Evolutionary conservation across 257 asterid genomes (phyloP), one percentile per base, ranked within the genome.

Genomic region (Mitragyna speciosa): DNA sequence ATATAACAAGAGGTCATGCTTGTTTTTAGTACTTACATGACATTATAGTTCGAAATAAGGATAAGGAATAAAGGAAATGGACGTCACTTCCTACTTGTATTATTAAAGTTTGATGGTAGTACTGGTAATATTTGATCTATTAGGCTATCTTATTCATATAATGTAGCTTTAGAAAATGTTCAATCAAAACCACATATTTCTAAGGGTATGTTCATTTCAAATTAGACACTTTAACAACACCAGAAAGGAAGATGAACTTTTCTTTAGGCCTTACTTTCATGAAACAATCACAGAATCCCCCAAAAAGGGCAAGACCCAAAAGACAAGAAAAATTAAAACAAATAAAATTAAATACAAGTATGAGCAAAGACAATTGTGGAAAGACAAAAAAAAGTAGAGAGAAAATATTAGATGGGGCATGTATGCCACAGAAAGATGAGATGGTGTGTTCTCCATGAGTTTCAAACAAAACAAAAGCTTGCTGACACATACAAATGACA

Each of bases 361-460:
- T 75, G 47, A 70, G 78, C 79, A 73, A 54, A 56, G 77, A 76
- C 80, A 79, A 33, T 49, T 71, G 31, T 45, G 72, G 86, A 52
- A 87, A 81, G 78, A 71, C 67, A 15, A 30, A 45, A 7, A 26
- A 79, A 87, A 79, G 83, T 31, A 70, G 75, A 77, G 75, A 79
- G 47, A 36, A 70, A 79, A 45, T 68, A 71, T 82, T 80, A 28
- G 71, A 81, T 82, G 84, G 82, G 85, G 83, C 49, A 84, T 77
- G 83, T 80, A 78, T 84, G 86, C 83, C 77, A 85, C 63, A 68
- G 65, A 31, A 26, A 69, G 36, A 49, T 70, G 70, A 48, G 48
- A 45, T 63, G 28, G 66, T 22, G 51, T 70, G 69, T 73, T 49
- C 63, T 78, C 83, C 80, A 76, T 51, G 64, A 85, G 85, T 83